Evolutionary conservation across 2,329 filamentous ascomycete species (phyloP), one percentile per base, ranked within the genome.

Genomic region (Apiospora malaysiana): DNA sequence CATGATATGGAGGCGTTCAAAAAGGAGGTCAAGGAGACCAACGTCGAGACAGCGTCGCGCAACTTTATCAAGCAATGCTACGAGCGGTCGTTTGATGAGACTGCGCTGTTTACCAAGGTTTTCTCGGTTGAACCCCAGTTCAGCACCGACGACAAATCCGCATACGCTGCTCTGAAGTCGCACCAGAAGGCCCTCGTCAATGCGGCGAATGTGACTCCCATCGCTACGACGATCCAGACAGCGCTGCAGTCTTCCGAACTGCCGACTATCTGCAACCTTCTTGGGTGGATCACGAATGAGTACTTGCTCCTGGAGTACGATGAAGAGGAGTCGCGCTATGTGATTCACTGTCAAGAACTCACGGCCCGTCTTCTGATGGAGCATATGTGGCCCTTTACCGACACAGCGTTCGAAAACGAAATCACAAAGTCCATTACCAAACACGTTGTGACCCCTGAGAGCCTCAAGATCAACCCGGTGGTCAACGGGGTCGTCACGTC

Each of bases 21-120:
- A 59, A 85, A 84, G 70, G 87, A 89, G 71, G 80, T 80, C 40
- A 89, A 87, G 71, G 83, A 80, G 10, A 76, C 81, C 0, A 86
- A 85, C 2, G 75, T 85, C 1, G 88, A 90, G 75, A 88, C 87
- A 2, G 88, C 87, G 4, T 84, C 85, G 18, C 83, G 88, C 40
- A 90, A 88, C 74, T 88, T 85, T 70, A 83, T 90, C 73, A 90
- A 90, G 76, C 88, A 90, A 77, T 85, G 83, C 69, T 89, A 90
- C 70, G 88, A 90, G 75, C 84, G 87, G 37, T 85, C 88, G 2
- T 88, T 86, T 74, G 85, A 86, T 71, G 88, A 90, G 75, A 83
- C 85, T 37, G 82, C 79, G 25, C 77, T 90, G 2, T 89, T 90
- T 71, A 76, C 82, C 43, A 87, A 84, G 72, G 81, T 90, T n/a